Evolutionary conservation across 1,284 basidiomycete genomes (phyloP).

Genomic region (Sanguinoderma infundibulare): DNA sequence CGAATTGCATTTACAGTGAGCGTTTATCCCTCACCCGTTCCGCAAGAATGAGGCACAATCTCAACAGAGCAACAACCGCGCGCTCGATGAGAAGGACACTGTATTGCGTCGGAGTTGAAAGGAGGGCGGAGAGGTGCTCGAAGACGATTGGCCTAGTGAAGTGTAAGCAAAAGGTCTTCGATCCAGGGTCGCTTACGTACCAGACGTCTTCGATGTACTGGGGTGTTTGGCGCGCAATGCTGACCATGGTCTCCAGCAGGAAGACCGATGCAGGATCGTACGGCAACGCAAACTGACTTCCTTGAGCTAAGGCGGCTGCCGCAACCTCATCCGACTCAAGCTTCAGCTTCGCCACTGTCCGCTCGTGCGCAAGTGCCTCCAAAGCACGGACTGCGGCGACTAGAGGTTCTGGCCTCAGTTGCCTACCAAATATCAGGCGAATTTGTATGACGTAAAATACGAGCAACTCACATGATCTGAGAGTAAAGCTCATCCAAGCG

Average conservation of each 20-base stretch:
- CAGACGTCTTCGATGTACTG: constrained; percentile 87
- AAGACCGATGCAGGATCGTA: constrained; percentile 97
- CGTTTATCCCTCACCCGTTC: constrained; percentile 58
- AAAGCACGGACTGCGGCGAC: constrained; percentile 85
- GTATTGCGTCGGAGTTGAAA: constrained; percentile 81
- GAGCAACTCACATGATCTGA: constrained; percentile 79
- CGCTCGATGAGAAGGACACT: constrained; percentile 93
- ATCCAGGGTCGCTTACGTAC: constrained; percentile 45
- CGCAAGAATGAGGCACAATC: constrained; percentile 80
- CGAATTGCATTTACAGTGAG: background rate
- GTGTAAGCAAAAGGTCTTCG: background rate
- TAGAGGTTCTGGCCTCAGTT: constrained; percentile 78
- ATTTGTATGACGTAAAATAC: background rate
- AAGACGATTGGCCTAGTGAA: constrained; percentile 84
- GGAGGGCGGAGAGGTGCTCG: constrained; percentile 85
- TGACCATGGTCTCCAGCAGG: constrained; percentile 92
- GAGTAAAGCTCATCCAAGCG: constrained; percentile 93
- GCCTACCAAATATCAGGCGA: constrained; percentile 45
- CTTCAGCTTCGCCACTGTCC: constrained; percentile 77
- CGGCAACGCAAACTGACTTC: constrained; percentile 60
- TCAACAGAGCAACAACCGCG: constrained; percentile 90
- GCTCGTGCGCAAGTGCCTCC: constrained; percentile 88
- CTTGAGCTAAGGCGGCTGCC: constrained; percentile 38
- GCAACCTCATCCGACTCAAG: constrained; percentile 64
- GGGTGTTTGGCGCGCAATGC: constrained; percentile 78